Evolutionary conservation across 1,284 basidiomycete species (phyloP).

Genomic region (Moesziomyces sp.): DNA sequence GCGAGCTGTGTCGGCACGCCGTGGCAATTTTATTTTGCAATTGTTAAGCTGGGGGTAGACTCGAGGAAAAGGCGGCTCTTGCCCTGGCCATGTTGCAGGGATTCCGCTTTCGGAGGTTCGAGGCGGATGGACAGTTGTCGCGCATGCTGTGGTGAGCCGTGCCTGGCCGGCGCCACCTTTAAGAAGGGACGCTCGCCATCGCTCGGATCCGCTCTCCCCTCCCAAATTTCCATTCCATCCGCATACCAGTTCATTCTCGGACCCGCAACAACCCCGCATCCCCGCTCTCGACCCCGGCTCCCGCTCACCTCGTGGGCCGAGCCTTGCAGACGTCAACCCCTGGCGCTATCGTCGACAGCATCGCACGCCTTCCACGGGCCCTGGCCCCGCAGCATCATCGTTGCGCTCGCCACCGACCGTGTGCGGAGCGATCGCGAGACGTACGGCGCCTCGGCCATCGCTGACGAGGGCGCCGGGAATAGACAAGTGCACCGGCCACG

Average conservation of each 20-base stretch:
- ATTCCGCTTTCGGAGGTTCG: constrained; percentile 10
- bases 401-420: too few relatives aligned
- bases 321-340: constrained; percentile 11
- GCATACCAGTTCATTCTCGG: constrained; percentile 18
- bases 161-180: too few relatives aligned
- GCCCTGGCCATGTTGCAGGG: not conserved
- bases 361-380: constrained; percentile 4
- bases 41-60: too few relatives aligned
- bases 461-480: too few relatives aligned
- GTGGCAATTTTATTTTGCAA: too few relatives aligned
- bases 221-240: constrained; percentile 21
- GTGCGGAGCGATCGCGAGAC: too few relatives aligned
- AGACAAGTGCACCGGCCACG: too few relatives aligned
- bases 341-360: constrained; percentile 4
- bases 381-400: constrained; percentile 8
- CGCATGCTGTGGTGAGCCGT: too few relatives aligned
- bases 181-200: constrained; percentile 23
- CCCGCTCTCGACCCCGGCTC: not conserved
- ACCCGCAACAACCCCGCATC: constrained; percentile 35
- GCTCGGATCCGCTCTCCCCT: constrained; percentile 42
- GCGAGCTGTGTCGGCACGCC: too few relatives aligned
- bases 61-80: not conserved
- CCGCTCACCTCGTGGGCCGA: constrained; percentile 2
- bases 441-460: too few relatives aligned
- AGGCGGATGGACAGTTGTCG: too few relatives aligned